Percentiles rank a stretch among this genome's conserved stretches.
Evolutionary conservation across 495 filamentous ascomycete genomes (phyloP).

Genomic region (Bacidia rubella): DNA sequence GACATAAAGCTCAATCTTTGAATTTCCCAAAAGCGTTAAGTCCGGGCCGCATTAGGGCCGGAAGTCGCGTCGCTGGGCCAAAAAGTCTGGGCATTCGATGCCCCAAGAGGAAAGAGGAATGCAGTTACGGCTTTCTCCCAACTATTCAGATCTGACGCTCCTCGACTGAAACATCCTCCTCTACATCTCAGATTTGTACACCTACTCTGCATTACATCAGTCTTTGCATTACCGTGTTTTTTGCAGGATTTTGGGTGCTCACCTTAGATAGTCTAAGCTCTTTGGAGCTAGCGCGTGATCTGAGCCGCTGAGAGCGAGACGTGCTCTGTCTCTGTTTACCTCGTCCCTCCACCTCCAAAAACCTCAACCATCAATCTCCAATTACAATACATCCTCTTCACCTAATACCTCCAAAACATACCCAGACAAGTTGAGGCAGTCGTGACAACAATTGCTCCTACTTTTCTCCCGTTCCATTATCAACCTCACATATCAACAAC

Average conservation of each 20-base stretch:
- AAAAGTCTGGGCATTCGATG: background rate
- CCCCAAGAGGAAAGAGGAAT: conserved; percentile 6
- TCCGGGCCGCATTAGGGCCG: background rate
- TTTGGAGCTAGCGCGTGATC: too few relatives aligned
- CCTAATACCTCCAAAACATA: too few relatives aligned
- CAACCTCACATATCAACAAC: background rate
- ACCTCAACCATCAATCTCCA: conserved; percentile 1
- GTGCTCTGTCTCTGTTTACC: conserved; percentile 16
- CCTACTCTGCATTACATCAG: conserved; percentile 1
- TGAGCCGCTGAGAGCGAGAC: too few relatives aligned
- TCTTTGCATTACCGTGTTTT: background rate
- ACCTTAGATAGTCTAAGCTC: too few relatives aligned
- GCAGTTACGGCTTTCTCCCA: background rate
- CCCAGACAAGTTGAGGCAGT: too few relatives aligned
- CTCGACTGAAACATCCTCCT: conserved; percentile 11
- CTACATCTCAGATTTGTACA: conserved; percentile 10
- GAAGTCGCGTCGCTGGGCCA: background rate
- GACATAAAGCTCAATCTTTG: background rate
- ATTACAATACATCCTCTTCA: too few relatives aligned
- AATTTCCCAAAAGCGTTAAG: background rate
- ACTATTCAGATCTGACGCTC: background rate
- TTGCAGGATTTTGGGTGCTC: too few relatives aligned
- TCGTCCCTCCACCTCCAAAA: conserved; percentile 5
- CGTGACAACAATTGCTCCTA: too few relatives aligned
- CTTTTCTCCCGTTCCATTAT: background rate